Percentiles rank a stretch among this genome's conserved stretches.
These are phyloP conservation scores for Aphanocladium album DNA, from an alignment of 2,329 filamentous ascomycete genomes.

Conservation along the genomic window DNA sequence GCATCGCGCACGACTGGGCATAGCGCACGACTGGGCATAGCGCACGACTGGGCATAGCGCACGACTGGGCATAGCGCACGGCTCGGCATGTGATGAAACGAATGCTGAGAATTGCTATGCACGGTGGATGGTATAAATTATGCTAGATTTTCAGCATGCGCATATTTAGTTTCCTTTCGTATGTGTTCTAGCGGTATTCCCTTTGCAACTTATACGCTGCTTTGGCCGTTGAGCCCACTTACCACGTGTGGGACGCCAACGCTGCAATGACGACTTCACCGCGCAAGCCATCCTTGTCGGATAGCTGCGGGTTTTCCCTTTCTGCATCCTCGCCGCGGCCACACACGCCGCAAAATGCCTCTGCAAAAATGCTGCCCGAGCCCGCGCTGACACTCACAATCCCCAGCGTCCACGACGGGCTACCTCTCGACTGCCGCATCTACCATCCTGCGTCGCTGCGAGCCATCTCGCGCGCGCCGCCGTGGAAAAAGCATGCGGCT, in stretches of 20 bases:
- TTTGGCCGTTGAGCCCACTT: too few species aligned
- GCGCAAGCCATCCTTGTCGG: not conserved
- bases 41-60: too few species aligned
- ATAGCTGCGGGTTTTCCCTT: not conserved
- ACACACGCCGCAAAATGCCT: slow-evolving; percentile 13
- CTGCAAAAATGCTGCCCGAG: slow-evolving; percentile 46
- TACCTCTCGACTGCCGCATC: slow-evolving; percentile 71
- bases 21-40: too few species aligned
- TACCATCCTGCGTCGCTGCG: slow-evolving; percentile 59
- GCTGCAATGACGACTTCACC: not conserved
- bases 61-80: too few species aligned
- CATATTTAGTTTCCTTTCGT: too few species aligned
- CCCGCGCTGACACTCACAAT: slow-evolving; percentile 66
- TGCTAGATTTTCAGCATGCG: too few species aligned
- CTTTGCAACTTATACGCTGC: too few species aligned
- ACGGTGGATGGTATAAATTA: too few species aligned
- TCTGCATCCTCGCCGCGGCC: not conserved
- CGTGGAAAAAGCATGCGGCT: slow-evolving; percentile 47
- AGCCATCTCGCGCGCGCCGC: slow-evolving; percentile 25
- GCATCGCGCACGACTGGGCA: too few species aligned
- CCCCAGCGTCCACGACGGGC: slow-evolving; percentile 77
- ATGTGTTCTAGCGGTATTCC: too few species aligned
- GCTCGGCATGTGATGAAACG: too few species aligned
- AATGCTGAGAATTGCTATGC: too few species aligned
- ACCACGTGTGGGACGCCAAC: not conserved